Base-by-base conservation (phyloP, 192 early-diverging fungal species). In the Coemansia sp. region DNA sequence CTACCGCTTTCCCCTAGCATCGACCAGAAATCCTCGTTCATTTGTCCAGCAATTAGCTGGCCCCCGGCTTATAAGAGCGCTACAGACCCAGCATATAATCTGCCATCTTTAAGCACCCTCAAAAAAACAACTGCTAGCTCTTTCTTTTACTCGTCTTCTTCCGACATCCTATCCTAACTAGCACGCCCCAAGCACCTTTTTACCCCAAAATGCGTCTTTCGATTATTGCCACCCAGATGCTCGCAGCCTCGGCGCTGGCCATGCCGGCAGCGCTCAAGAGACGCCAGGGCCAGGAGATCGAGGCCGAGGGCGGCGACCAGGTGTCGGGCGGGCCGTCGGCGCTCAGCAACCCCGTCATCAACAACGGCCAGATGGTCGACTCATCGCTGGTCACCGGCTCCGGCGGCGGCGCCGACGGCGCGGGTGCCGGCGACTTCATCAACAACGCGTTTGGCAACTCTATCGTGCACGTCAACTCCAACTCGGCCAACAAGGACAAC, bases 401-500 rank as follows among this genome's bases (percentile, higher is more conserved):
- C n/a, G n/a, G n/a, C n/a, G n/a, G n/a, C n/a, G n/a, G n/a, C n/a
- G 29, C 25, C 27, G 53, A 45, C 27, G 40, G 42, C n/a, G 6
- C 38, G 0, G 48, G 21, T 15, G 60, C 38, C 25, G 55, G 40
- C 3, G 52, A 63, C 28, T 15, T 38, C 20, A 50, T 59, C 39
- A 56, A 56, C 51, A 59, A 63, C 19, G 42, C 44, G 22, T 48
- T 70, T 58, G 67, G 67, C 22, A 55, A 23, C 39, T 55, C 67
- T 6, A 34, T 70, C 22, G 63, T 51, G 10, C 46, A 62, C 26
- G 23, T 70, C 48, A 70, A 62, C 50, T 49, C 51, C 38, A 70
- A 70, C 56, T 54, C 50, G 27, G 55, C 60, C 35, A 70, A 70
- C 67, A 70, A 70, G 56, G 67, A 44, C 46, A 70, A 70, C 47